Conservation (phyloP, 73 alveolate species). For the Tetrahymena thermophila region DNA sequence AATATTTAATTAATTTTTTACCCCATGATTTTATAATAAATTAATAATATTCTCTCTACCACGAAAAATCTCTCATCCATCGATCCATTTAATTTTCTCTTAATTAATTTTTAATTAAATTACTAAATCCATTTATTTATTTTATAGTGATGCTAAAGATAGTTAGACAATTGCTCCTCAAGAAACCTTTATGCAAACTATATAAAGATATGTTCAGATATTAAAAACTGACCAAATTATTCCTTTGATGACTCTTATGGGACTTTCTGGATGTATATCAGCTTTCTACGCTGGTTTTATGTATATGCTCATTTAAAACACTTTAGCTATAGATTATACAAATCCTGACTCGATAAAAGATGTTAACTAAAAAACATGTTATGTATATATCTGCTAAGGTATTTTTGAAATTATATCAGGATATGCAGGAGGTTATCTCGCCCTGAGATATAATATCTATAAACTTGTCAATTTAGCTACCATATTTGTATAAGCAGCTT, state of each 20-base stretch:
- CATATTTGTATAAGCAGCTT: not conserved
- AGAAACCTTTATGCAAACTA: not conserved
- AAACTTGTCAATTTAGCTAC: not conserved
- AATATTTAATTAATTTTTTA: too few relatives aligned
- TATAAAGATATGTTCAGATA: not conserved
- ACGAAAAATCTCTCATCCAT: too few relatives aligned
- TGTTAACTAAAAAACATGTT: not conserved
- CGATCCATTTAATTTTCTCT: too few relatives aligned
- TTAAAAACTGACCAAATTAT: not conserved
- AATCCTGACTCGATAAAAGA: not conserved
- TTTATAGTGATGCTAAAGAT: not conserved
- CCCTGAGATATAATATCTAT: not conserved
- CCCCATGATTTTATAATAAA: too few relatives aligned
- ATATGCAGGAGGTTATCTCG: not conserved
- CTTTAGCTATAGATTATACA: not conserved
- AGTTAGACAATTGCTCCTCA: not conserved
- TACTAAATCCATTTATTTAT: not conserved
- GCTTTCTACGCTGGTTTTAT: not conserved
- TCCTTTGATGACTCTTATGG: not conserved
- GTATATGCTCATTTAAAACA: not conserved
- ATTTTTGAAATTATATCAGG: not conserved
- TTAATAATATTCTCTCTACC: too few relatives aligned
- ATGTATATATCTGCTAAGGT: not conserved
- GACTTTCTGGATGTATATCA: not conserved
- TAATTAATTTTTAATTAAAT: too few relatives aligned